Evolutionary conservation across 2,329 filamentous ascomycete species (phyloP), one percentile per base, ranked within the genome.

Genomic region (Aureobasidium sp.): DNA sequence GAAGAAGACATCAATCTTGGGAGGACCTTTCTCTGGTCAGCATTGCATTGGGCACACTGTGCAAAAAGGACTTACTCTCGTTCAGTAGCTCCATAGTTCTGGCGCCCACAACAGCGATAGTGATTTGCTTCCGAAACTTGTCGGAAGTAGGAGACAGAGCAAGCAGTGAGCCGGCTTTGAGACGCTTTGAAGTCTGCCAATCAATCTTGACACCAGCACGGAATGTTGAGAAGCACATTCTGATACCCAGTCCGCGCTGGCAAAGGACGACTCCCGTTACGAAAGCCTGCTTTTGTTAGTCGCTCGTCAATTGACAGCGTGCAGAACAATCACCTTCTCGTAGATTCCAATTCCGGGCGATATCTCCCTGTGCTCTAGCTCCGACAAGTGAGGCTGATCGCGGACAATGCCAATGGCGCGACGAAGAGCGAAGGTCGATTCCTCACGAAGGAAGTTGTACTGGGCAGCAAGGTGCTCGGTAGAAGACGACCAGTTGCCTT

Each of bases 1-100:
- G 76, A 91, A 92, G 69, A 87, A 87, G 0, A 96, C 77, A 66
- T 96, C 90, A 17, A 96, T 81, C 37, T 87, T 82, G 0, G 89
- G 87, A 0, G 88, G 55, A 23, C 29, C 55, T 58, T 44, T 7
- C 17, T 15, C 13, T 12, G 4, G 29, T 55, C 9, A 55, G 41
- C 53, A 26, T 10, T 13, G 13, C 10, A 8, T 37, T 12, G 23
- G 1, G 7, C 23, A 12, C 23, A 3, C n/a, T n/a, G 15, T 15
- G 10, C 29, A 36, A 3, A 9, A 13, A 6, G 7, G 12, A 46
- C 55, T 17, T 87, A 47, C 84, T 82, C 36, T 84, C 79, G 42
- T 87, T 80, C 0, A 95, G 74, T 0, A 83, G 84, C 1, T 52
- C 61, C 3, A 90, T 71, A 0, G 85, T 84, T 13, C 90, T 81